Evolutionary conservation across 1,284 basidiomycete genomes (phyloP), one percentile per base, ranked within the genome.

Genomic region (Malassezia japonica): DNA sequence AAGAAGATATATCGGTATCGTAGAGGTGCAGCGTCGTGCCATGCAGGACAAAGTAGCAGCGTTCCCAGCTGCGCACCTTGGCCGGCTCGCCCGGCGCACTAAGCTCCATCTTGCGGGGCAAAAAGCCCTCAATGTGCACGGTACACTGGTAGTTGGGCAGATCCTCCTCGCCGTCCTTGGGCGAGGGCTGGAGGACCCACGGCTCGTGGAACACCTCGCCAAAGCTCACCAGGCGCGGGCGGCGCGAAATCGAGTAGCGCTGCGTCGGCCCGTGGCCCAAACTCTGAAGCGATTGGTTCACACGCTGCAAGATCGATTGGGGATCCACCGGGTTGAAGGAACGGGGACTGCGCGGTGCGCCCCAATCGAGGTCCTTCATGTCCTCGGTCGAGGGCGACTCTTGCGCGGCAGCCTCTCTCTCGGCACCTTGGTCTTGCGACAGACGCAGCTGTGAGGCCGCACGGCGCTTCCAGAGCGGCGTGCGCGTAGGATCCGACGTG

Each of bases 51-150:
- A 89, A 87, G 65, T 92, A 81, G 55, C 84, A 81, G 45, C 86
- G 79, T 60, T 84, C 82, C 92, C 92, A 99, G 66, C 87, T 87
- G 31, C 94, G 79, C 68, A 95, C 89, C 67, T 79, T 82, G 15
- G 90, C 83, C 71, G 92, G 87, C 3, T 88, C 78, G 8, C 88
- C 87, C 0, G 90, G 87, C 13, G 80, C 76, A 1, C 75, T 77
- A 71, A 98, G 96, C 77, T 99, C 92, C 83, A 92, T 82, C 79
- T 99, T 99, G 45, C 87, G 82, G 4, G 86, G 85, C 76, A 99
- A 80, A 55, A 84, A 80, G 2, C 85, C 87, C 43, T 83, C 80
- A 60, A 98, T 82, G 71, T 88, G 84, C 13, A 96, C 82, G n/a
- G 76, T 75, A 75, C 94, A 96, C 60, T 78, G 80, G 74, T 99